Evolutionary conservation across 2,329 filamentous ascomycete genomes (phyloP), one percentile per base, ranked within the genome.

Genomic region (Capronia coronata): DNA sequence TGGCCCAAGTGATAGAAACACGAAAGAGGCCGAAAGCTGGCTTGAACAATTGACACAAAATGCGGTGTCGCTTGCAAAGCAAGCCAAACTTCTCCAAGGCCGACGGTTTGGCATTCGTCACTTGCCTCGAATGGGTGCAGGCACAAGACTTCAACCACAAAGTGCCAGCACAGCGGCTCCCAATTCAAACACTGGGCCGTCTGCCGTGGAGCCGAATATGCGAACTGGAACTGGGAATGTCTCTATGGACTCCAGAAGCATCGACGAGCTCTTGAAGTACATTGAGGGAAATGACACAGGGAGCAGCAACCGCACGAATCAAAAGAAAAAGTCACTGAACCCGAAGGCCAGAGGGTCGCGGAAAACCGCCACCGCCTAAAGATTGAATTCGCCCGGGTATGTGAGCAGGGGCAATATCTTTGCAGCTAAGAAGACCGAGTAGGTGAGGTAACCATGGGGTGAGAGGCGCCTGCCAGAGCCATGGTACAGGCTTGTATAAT

Each of bases 1-100:
- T 3, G 93, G 93, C 22, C 75, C 89, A 1, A 83, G 94, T 32
- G 90, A 97, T 68, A 88, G 90, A 69, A 97, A 98, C 74, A 98
- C 93, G 56, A 96, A 95, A 74, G 93, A 98, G 68, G 91, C 93
- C 2, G 90, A 95, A 73, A 87, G 80, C 64, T 98, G 93, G 93
- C 80, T 97, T 19, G 88, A 95, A 69, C 90, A 95, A 69, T 79
- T 98, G 51, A 97, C 91, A 0, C 87, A 94, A 68, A 96, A 94
- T 63, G 93, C 93, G 38, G 93, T 98, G 34, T 86, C 82, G 27
- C 89, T 97, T 59, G 91, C 90, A 43, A 96, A 94, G 74, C 89
- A 94, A 63, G 86, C 87, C 52, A 94, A 95, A 72, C 86, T 93
- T 57, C 76, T 87, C 30, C 83, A 93, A 68, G 82, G 82, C 41